Conservation (phyloP, 225 moss, liverwort and hornwort species). For the Bryoerythrophyllum caledonicum region DNA sequence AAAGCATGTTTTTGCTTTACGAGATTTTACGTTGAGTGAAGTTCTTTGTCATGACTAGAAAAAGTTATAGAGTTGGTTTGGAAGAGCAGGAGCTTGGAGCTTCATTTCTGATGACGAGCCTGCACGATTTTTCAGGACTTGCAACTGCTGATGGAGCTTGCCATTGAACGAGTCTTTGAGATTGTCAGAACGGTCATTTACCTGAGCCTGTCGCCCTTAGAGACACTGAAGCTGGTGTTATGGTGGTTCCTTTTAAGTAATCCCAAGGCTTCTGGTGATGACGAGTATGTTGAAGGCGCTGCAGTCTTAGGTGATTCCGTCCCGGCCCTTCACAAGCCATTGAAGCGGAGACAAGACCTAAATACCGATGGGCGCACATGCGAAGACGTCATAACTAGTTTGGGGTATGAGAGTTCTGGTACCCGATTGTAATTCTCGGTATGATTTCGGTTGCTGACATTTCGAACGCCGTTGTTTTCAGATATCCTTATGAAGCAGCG, state of each 20-base stretch:
- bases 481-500: constrained; percentile 76
- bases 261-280: constrained; percentile 8
- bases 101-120: constrained; percentile 6
- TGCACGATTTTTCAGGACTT: constrained; percentile 49
- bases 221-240: constrained; percentile 57
- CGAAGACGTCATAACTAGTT: constrained; percentile 67
- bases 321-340: constrained; percentile 38
- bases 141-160: constrained; percentile 70
- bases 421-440: neutral
- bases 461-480: constrained; percentile 12
- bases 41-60: neutral
- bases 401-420: constrained; percentile 45
- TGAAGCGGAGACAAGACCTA: constrained; percentile 39
- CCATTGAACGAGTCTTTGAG: constrained; percentile 65
- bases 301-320: constrained; percentile 61
- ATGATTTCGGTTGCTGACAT: neutral
- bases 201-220: constrained; percentile 58
- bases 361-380: constrained; percentile 84
- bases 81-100: neutral
- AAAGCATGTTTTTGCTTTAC: neutral
- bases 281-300: constrained; percentile 38
- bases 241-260: constrained; percentile 45
- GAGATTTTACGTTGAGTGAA: neutral
- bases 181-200: constrained; percentile 54
- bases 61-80: neutral